Conservation (phyloP, 257 asterid genomes). For the Nicotiana otophora region DNA sequence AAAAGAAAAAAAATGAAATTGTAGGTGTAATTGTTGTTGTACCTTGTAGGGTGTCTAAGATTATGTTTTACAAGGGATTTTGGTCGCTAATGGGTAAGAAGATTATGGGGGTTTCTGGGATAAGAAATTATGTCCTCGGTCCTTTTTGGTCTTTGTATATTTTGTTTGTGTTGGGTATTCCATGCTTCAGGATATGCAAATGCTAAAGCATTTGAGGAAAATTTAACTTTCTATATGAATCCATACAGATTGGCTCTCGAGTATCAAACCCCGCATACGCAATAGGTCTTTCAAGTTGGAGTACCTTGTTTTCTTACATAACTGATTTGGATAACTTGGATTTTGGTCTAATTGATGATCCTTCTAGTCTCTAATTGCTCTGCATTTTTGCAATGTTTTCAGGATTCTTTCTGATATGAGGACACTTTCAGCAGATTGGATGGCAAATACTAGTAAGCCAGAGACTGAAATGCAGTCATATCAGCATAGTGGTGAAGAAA, state of each 20-base stretch:
- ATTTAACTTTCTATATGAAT: background rate
- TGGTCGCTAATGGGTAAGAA: background rate
- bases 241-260: background rate
- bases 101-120: background rate
- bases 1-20: background rate
- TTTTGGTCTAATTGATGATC: background rate
- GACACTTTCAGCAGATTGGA: conserved; percentile 99
- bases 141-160: background rate
- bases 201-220: background rate
- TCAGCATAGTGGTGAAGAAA: conserved; percentile 87
- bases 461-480: conserved; percentile 72
- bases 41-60: background rate
- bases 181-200: background rate
- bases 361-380: conserved; percentile 5
- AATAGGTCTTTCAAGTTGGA: background rate
- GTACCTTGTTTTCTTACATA: background rate
- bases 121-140: background rate
- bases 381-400: conserved; percentile 28
- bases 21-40: background rate
- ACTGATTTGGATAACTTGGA: conserved; percentile 2
- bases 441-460: conserved; percentile 90
- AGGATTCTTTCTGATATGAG: conserved; percentile 99
- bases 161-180: conserved; percentile 5
- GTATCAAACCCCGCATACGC: background rate
- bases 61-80: background rate